Evolutionary conservation across 1,284 basidiomycete genomes (phyloP).

Genomic region (Apiotrichum veenhuisii): DNA sequence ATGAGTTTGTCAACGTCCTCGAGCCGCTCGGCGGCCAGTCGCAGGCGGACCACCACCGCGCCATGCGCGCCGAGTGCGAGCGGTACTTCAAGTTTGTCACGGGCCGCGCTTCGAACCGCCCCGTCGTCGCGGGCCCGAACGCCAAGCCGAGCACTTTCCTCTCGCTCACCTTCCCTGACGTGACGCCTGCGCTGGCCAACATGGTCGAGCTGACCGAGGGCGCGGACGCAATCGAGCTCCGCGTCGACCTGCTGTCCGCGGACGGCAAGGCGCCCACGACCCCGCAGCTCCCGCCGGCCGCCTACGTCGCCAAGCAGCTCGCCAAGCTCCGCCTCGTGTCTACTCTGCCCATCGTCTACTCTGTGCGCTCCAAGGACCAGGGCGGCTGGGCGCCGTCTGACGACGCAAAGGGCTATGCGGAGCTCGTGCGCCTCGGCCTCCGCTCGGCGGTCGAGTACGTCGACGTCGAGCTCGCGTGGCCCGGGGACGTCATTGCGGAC

Average conservation of each 20-base stretch:
- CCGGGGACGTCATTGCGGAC: constrained; percentile 60
- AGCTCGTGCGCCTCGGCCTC: constrained; percentile 73
- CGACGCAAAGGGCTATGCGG: constrained; percentile 68
- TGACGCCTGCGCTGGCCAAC: constrained; percentile 65
- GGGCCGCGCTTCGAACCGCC: constrained; percentile 65
- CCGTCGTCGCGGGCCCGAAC: constrained; percentile 46
- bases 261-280: constrained; percentile 45
- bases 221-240: constrained; percentile 86
- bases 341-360: constrained; percentile 83
- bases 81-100: constrained; percentile 86
- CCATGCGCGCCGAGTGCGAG: constrained; percentile 40
- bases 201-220: constrained; percentile 76
- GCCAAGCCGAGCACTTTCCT: constrained; percentile 77
- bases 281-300: constrained; percentile 62
- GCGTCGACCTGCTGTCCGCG: constrained; percentile 80
- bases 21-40: constrained; percentile 35
- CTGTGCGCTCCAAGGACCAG: constrained; percentile 80
- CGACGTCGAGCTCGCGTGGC: constrained; percentile 82
- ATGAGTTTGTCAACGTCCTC: constrained; percentile 74
- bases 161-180: constrained; percentile 84
- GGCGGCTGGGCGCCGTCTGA: constrained; percentile 88
- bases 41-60: constrained; percentile 35
- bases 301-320: constrained; percentile 79
- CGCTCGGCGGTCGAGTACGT: constrained; percentile 87
- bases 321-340: constrained; percentile 73